Conservation (phyloP, 768 basidiomycete species). For the Mycena albidolilacea region DNA sequence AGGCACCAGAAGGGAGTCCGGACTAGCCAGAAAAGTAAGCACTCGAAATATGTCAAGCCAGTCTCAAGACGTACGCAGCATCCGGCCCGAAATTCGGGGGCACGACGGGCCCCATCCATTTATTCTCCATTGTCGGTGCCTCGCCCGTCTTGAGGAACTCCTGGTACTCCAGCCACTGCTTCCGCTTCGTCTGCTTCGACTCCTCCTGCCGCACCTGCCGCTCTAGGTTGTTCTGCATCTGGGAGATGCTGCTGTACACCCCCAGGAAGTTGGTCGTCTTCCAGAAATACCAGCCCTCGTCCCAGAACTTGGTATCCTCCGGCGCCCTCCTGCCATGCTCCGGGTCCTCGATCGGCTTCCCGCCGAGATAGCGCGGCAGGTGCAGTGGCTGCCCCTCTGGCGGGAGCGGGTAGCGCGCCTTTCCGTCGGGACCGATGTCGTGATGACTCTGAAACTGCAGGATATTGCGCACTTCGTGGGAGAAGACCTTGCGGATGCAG, state of each 20-base stretch:
- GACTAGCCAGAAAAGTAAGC: constrained; percentile 48
- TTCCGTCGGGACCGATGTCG: constrained; percentile 59
- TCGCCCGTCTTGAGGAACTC: constrained; percentile 50
- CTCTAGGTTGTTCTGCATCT: constrained; percentile 72
- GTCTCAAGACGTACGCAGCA: constrained; percentile 50
- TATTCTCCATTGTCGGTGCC: constrained; percentile 46
- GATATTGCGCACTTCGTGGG: constrained; percentile 74
- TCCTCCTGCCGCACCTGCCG: constrained; percentile 61
- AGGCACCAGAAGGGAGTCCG: constrained; percentile 68
- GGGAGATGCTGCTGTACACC: constrained; percentile 67
- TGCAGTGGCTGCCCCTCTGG: constrained; percentile 73
- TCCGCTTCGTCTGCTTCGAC: constrained; percentile 56
- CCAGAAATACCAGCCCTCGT: constrained; percentile 86
- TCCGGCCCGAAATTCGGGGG: constrained; percentile 60
- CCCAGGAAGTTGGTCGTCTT: constrained; percentile 67
- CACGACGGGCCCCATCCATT: constrained; percentile 58
- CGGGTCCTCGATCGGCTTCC: constrained; percentile 52
- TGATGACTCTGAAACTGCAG: constrained; percentile 61
- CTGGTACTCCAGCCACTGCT: constrained; percentile 68
- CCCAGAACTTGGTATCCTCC: constrained; percentile 71
- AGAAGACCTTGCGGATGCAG: constrained; percentile 76
- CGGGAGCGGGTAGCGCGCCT: constrained; percentile 73
- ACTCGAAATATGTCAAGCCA: constrained; percentile 14
- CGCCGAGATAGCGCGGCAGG: constrained; percentile 62
- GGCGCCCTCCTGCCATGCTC: constrained; percentile 43